Evolutionary conservation across 2,329 filamentous ascomycete species (phyloP), one percentile per base, ranked within the genome.

Genomic region (Fusarium kyushuense): DNA sequence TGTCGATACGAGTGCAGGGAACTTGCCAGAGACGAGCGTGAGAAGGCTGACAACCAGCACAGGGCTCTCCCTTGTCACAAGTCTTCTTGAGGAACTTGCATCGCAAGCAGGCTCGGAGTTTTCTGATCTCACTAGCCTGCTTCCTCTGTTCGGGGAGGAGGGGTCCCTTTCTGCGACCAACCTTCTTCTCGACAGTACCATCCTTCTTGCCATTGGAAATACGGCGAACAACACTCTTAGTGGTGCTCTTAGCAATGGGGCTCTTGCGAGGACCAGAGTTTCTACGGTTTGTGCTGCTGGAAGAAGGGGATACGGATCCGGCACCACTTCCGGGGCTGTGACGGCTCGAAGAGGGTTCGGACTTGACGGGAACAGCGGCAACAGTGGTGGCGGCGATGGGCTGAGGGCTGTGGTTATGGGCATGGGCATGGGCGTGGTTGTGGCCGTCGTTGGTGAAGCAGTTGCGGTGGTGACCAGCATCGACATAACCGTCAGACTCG

Each of bases 51-150:
- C 95, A 98, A 47, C 95, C 95, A 74, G 91, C 92, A 80, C 95
- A 98, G 59, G 95, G 95, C 83, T 97, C 94, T 68, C 95, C 95
- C 84, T 96, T 97, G 81, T 98, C 95, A 77, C 95, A 98, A 48
- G 95, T 97, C 87, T 98, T 98, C 87, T 98, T 98, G 79, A 98
- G 86, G 84, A 97, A 98, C 83, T 97, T 97, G 88, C 95, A 98
- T 70, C 95, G 90, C 74, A 98, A 84, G 79, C 95, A 98, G 47
- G 95, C 95, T 76, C 95, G 88, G 73, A 97, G 84, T 81, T 98
- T 98, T 79, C 95, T 90, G 77, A 98, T 98, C 81, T 98, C 95
- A 75, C 94, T 96, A 27, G 95, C 95, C 80, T 97, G 95, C 82
- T 97, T 96, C 72, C 95, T 89, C 84, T 97, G 95, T 79, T 98